Base-by-base conservation (phyloP, 1,284 basidiomycete species). In the Xanthoconium separans region DNA sequence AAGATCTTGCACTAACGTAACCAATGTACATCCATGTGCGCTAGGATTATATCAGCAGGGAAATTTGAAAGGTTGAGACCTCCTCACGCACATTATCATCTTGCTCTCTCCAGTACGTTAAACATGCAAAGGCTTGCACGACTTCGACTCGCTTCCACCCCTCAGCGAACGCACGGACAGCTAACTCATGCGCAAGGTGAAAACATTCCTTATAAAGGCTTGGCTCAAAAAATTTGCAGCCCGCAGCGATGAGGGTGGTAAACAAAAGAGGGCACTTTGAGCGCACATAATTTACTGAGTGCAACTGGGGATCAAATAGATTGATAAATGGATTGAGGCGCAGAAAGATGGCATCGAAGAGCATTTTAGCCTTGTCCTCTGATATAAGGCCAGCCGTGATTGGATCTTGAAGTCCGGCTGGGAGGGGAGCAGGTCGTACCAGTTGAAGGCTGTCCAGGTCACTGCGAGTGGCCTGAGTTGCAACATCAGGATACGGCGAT, bases 51-150 rank as follows among this genome's bases (percentile, higher is more conserved):
- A 36, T 68, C 52, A 70, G 59, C 50, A 62, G 48, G 49, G 58
- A 53, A 37, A 56, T 37, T 53, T 51, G 36, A 54, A 34, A 37
- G 53, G 42, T 55, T 20, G 45, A 48, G 58, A 44, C 36, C 44
- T 54, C 44, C 47, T 53, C 31, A 75, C 80, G 53, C 59, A 88
- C 87, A 51, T 81, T 87, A 62, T 92, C 89, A 59, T 90, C 83
- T 36, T 87, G 85, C 64, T 91, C 90, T 70, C 82, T 88, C 92
- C 92, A 94, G 67, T 93, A 93, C 36, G 87, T 90, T 53, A 93
- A 75, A 61, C 90, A 89, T 9, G 88, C 85, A 68, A 91, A 89
- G 29, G 91, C 89, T 70, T 94, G 91, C 3, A 90, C 83, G 18
- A 91, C 83, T 67, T 93, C 91, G 43, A 94, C 83, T 52, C 82